Evolutionary conservation across 495 filamentous ascomycete genomes (phyloP), one percentile per base, ranked within the genome.

Genomic region (Neurospora sp.): DNA sequence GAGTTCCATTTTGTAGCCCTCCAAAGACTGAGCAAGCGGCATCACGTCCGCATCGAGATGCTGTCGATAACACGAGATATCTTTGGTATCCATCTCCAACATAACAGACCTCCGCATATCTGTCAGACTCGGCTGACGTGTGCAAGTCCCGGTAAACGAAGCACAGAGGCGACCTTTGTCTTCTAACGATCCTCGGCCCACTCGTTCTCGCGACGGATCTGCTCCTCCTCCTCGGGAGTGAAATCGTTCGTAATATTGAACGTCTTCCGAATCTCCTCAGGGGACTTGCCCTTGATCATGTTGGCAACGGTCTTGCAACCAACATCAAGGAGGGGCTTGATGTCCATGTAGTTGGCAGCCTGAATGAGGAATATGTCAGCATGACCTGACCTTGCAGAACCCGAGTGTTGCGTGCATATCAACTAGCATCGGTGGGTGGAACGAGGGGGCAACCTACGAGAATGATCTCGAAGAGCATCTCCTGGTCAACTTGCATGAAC

Each of bases 381-480:
- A 37, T 69, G 39, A 76, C 78, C 70, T 66, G 14, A 76, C 72
- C 27, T 41, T 73, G 11, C 6, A 35, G 54, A 5, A 44, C 18
- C 16, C 9, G 27, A 54, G 41, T 37, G 14, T 4, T 35, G 42
- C 35, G 31, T 69, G 39, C 2, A 37, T 37, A 37, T 66, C 27
- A 35, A 66, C 6, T 18, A 66, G 54, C 54, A 37, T 35, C 27
- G 37, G 62, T 31, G n/a, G 70, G 18, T 69, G 18, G 27, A 66
- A 37, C 54, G 54, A 16, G 16, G 14, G 59, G 16, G 20, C 7
- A 39, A 89, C 92, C 70, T 89, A 97, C 94, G 39, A 99, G 86
- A 75, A 99, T 99, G 79, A 99, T 98, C 86, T 99, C 96, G 75
- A 99, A 99, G 1, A 99, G 89, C 96, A 99, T 97, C 84, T 99